Evolutionary conservation across 129 eudicot species (phyloP).

Genomic region (Helianthus tuberosus): DNA sequence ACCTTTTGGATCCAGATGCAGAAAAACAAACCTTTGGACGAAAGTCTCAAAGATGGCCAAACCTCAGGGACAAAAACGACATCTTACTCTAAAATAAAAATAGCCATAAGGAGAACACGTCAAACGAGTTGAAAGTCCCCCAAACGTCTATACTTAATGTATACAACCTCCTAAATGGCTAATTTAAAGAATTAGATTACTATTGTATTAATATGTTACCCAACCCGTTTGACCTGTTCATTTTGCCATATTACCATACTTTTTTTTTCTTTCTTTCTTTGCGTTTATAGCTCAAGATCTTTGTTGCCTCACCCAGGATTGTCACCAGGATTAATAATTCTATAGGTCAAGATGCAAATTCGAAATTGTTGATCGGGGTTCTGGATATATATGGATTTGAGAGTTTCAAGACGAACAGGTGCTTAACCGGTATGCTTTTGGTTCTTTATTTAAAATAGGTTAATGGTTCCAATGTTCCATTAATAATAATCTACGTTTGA

Average conservation of each 20-base stretch:
- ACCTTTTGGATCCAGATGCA: no score
- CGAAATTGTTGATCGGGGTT: conserved; percentile 78
- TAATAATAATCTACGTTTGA: conserved; percentile 8
- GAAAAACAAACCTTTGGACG: no score
- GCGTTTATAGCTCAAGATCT: conserved; percentile 2
- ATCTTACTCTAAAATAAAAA: background rate
- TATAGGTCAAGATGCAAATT: conserved; percentile 88
- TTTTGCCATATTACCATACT: conserved; percentile 6
- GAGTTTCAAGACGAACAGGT: conserved; percentile 99
- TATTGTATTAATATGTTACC: background rate
- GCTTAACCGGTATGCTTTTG: conserved; percentile 98
- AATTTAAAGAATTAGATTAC: background rate
- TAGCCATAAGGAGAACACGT: background rate
- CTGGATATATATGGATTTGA: conserved; percentile 96
- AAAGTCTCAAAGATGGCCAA: no score
- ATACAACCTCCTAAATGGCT: conserved; percentile 6
- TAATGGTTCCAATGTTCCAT: conserved; percentile 32
- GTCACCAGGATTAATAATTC: conserved; percentile 87
- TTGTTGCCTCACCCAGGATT: conserved; percentile 55
- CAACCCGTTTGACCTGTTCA: background rate
- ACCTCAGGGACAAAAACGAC: no score
- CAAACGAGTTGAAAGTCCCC: background rate
- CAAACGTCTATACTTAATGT: background rate
- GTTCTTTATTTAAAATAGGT: conserved; percentile 46
- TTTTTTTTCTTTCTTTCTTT: background rate